Base-by-base conservation (phyloP, 371 early-diverging fungal genomes). In the Lichtheimia ramosa region DNA sequence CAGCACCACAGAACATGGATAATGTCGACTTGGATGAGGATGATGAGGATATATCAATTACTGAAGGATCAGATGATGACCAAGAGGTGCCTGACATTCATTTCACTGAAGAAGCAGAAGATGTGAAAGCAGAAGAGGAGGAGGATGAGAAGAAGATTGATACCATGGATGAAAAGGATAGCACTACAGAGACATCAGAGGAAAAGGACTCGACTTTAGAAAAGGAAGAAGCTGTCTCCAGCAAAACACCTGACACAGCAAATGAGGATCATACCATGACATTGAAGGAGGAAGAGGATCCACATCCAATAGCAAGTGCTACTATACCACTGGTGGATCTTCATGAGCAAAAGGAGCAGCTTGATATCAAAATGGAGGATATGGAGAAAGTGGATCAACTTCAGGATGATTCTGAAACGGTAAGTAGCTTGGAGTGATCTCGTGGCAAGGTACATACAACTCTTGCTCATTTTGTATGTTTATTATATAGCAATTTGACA, bases 21-120 rank as follows among this genome's bases (percentile, higher is more conserved):
- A 21, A 56, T n/a, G 58, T 40, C 14, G 48, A 10, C 34, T 8
- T 34, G 34, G 34, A 59, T 50, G 66, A 63, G 7, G 68, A 64
- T 40, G 66, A 68, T 48, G 84, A 81, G 46, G 83, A 82, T 8
- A 68, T 77, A 41, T 83, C 52, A 14, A 60, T 64, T 8, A 46
- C 46, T 2, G 69, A 63, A 34, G 34, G 34, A 34, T 34, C 34
- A 18, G 69, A 64, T 27, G 56, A 56, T n/a, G 51, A 34, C 15
- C 10, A 46, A 46, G 46, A 21, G 21, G 46, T 46, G 12, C 34
- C 34, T 10, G 34, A 34, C 34, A 34, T 46, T 3, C n/a, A 16
- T 16, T 46, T 46, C 16, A 46, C 16, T 10, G 18, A 46, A 46
- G 21, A 21, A 46, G 7, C 18, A 24, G 28, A 52, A 3, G 53